Evolutionary conservation across 208 protist genomes (phyloP), one percentile per base, ranked within the genome.

Genomic region (Strigomonas culicis): DNA sequence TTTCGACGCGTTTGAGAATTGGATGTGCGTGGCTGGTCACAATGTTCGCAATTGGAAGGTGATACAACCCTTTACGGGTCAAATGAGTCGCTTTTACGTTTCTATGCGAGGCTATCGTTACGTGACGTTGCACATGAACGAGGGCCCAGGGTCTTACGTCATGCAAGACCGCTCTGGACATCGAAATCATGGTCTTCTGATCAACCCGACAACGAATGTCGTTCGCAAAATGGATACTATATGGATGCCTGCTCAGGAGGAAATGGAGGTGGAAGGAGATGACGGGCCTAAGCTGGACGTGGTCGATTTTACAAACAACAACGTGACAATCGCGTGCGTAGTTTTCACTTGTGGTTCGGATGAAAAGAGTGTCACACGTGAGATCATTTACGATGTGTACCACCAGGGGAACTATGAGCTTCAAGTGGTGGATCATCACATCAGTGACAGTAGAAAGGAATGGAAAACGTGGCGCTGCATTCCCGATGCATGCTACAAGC

Each of bases 21-120:
- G 87, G 85, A 53, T 96, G 7, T 88, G 83, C 44, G 66, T 96
- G 0, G 90, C 84, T 31, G 90, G 86, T 27, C 90, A 96, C 69
- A 93, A 96, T 58, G 75, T 86, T 50, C 86, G 90, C 39, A 92
- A 84, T 64, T 93, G 88, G 83, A 90, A 90, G 43, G 73, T 87
- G 13, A 58, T 74, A 55, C 71, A 77, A 25, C 74, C 60, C 17
- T 96, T 93, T 57, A 69, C 63, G 17, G 90, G 90, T 11, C 77
- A 88, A 55, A 91, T 96, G 56, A 72, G 75, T 41, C 77, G 82
- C 31, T 88, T 84, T 62, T 90, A 78, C 70, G 67, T 96, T 10
- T 85, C 86, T 30, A 52, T 89, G 39, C 71, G 86, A 11, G 85
- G 90, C 22, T 65, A 79, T 21, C 84, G 68, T 2, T 88, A 90